A percentile compares a stretch with the other conserved stretches of the same genome.
Conservation (phyloP, 2,329 filamentous ascomycete genomes). For the Trichoderma brevicompactum region DNA sequence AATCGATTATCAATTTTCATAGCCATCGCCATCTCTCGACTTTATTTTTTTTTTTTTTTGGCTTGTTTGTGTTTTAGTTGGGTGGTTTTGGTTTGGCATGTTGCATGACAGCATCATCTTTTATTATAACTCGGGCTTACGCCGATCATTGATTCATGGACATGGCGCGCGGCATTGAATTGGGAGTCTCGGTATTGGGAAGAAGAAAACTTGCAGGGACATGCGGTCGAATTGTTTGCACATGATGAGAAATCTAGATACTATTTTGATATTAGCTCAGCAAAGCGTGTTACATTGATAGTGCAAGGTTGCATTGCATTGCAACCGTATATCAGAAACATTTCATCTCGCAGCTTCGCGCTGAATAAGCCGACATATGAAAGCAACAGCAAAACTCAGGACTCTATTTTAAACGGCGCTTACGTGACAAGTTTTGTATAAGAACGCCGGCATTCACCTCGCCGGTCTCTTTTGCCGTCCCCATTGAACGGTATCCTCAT, state of each 20-base stretch:
- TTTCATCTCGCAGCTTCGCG: background rate
- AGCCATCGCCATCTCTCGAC: no score
- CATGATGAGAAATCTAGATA: background rate
- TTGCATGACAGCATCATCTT: slow-evolving; percentile 1
- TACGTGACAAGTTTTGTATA: slow-evolving; percentile 10
- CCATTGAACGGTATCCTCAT: background rate
- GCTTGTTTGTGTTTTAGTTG: no score
- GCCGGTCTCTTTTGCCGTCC: background rate
- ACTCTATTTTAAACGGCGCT: slow-evolving; percentile 5
- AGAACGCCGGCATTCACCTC: background rate
- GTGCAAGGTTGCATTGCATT: background rate
- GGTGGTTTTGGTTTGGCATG: background rate
- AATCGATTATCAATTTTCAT: background rate
- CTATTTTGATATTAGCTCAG: slow-evolving; percentile 8
- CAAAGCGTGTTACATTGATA: slow-evolving; percentile 15
- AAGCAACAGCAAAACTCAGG: background rate
- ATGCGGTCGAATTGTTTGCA: background rate
- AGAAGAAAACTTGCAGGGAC: slow-evolving; percentile 8
- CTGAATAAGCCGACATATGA: background rate
- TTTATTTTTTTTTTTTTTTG: background rate
- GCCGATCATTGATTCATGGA: background rate
- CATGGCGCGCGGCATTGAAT: slow-evolving; percentile 17
- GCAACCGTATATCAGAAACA: background rate
- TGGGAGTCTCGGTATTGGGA: slow-evolving; percentile 19
- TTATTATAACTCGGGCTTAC: background rate